These are phyloP conservation scores for Fusarium sp. DNA, from an alignment of 2,329 filamentous ascomycete species.

Conservation along the genomic window DNA sequence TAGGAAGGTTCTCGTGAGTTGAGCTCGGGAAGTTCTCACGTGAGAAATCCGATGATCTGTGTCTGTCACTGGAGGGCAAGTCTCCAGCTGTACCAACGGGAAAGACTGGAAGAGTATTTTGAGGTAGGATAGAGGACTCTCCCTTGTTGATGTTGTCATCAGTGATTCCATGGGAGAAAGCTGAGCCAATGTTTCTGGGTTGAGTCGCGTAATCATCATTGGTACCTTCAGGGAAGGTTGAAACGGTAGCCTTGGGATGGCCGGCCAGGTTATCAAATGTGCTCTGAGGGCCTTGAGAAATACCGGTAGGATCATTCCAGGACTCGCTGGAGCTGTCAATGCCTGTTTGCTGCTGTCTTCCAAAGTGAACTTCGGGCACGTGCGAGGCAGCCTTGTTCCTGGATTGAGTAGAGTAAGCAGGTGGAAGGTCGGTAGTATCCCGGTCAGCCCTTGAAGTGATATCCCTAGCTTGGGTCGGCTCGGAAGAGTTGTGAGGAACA, in stretches of 20 bases:
- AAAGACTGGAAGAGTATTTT: background rate
- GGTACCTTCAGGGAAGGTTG: background rate
- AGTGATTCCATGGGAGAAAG: background rate
- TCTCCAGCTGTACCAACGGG: background rate
- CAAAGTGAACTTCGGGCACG: background rate
- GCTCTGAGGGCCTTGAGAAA: background rate
- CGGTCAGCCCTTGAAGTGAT: slow-evolving; percentile 10
- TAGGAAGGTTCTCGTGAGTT: background rate
- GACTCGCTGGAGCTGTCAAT: background rate
- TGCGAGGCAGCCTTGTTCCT: background rate
- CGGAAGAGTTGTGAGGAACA: background rate
- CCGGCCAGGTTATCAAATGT: background rate
- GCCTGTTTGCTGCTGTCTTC: background rate
- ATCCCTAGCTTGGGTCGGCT: slow-evolving; percentile 11
- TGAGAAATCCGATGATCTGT: background rate
- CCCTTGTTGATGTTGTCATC: background rate
- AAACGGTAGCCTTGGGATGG: background rate
- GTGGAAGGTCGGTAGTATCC: background rate
- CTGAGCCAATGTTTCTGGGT: background rate
- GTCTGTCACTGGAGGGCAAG: background rate
- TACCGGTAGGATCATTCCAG: background rate
- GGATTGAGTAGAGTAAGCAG: background rate
- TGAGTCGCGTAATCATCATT: background rate
- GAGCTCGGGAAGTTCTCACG: too few relatives aligned
- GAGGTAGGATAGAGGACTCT: too few relatives aligned